Conservation (phyloP, 768 basidiomycete genomes). For the Rhodocollybia butyracea region DNA sequence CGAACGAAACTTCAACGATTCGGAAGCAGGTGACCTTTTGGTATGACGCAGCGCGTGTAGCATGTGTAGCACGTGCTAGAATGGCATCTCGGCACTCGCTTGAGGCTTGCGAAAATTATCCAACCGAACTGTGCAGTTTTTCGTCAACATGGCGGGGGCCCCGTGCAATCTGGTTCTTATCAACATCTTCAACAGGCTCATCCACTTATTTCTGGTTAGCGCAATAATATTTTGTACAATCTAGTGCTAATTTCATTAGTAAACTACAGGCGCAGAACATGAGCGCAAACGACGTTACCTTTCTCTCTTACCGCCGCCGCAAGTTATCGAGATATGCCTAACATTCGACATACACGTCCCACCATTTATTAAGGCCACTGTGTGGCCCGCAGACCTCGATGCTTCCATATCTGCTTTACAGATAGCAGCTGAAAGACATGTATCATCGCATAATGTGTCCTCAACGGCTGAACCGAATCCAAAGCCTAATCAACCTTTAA, state of each 20-base stretch:
- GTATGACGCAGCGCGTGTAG: too few species aligned
- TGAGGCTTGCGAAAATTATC: background rate
- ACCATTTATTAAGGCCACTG: constrained; percentile 54
- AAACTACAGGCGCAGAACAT: constrained; percentile 29
- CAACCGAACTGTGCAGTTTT: constrained; percentile 2
- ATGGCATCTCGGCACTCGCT: too few species aligned
- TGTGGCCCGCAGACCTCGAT: constrained; percentile 73
- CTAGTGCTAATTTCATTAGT: background rate
- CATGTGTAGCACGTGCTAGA: too few species aligned
- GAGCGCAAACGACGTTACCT: constrained; percentile 73
- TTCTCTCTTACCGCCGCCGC: constrained; percentile 58
- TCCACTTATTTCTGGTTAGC: background rate
- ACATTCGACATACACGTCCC: constrained; percentile 69
- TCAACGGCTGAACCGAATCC: background rate
- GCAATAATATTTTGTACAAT: background rate
- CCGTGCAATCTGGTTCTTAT: background rate
- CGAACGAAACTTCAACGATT: too few species aligned
- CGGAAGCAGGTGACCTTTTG: background rate
- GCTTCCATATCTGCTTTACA: constrained; percentile 57
- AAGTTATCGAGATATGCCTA: constrained; percentile 79
- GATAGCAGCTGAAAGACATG: constrained; percentile 17
- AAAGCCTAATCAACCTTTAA: background rate
- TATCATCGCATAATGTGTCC: constrained; percentile 18
- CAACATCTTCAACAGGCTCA: constrained; percentile 1
- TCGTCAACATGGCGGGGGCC: background rate